These are phyloP conservation scores for Fusarium sp. DNA, from an alignment of 2,329 filamentous ascomycete species.

Conservation along the genomic window DNA sequence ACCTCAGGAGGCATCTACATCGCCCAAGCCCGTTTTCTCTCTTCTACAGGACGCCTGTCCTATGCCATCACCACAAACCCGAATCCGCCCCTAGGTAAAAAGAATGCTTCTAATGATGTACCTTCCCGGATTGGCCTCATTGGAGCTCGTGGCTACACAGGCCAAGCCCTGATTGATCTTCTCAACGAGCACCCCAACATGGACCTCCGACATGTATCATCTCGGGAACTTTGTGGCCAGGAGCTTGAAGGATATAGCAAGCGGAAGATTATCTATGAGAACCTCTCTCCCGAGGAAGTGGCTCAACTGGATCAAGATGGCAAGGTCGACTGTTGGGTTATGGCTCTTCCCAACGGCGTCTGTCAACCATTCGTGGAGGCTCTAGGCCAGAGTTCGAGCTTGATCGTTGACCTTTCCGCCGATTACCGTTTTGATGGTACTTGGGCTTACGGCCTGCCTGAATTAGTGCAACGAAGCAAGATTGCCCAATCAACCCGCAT, in stretches of 20 bases:
- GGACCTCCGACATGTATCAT: constrained; percentile 91
- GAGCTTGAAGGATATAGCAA: constrained; percentile 91
- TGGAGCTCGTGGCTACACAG: constrained; percentile 92
- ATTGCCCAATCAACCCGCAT: constrained; percentile 86
- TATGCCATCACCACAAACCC: constrained; percentile 67
- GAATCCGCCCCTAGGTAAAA: constrained; percentile 88
- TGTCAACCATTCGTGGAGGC: constrained; percentile 95
- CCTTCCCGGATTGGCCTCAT: constrained; percentile 87
- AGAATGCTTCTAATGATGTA: constrained; percentile 84
- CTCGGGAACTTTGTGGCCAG: constrained; percentile 89
- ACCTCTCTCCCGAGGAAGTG: constrained; percentile 86
- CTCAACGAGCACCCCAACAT: constrained; percentile 89
- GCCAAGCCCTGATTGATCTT: constrained; percentile 87
- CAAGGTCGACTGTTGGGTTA: constrained; percentile 94
- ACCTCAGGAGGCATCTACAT: constrained; percentile 1
- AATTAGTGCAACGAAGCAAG: constrained; percentile 79
- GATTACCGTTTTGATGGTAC: constrained; percentile 85
- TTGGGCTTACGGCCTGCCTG: constrained; percentile 59
- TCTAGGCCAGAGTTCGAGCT: constrained; percentile 70
- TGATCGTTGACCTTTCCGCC: constrained; percentile 95
- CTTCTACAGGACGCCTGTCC: neutral
- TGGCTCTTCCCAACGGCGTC: constrained; percentile 95
- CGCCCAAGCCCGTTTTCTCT: constrained; percentile 5
- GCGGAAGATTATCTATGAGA: constrained; percentile 92
- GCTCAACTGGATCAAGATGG: constrained; percentile 84